Base-by-base conservation (phyloP, 192 early-diverging fungal genomes). In the Helicostylum pulchrum region DNA sequence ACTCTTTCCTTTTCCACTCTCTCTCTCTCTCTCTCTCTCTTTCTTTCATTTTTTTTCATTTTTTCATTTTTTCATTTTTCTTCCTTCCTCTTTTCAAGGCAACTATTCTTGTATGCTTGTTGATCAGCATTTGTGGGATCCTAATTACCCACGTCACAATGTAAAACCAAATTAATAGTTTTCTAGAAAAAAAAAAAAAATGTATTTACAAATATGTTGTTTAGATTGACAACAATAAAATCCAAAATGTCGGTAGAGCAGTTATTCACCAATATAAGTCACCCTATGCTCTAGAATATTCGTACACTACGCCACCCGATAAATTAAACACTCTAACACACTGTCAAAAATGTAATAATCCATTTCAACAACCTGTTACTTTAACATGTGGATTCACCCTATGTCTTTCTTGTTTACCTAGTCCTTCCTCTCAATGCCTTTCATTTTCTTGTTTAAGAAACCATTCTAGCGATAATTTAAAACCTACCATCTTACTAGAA, bases 351-450 rank as follows among this genome's bases (percentile, higher is more conserved):
- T 56, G 54, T 15, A 56, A 34, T 30, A 36, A 39, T 23, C 17
- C 17, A 44, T 59, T 59, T 42, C 19, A 7, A 23, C 39, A 63
- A n/a, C 79, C 79, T 0, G 23, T 71, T 23, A 80, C 79, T 15
- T 61, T 80, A 2, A 71, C 79, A 0, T 80, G 79, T 15, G 79
- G 79, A 23, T 73, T 73, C 21, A 66, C 73, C 4, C 30, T 76
- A 46, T 80, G 79, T 60, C 53, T 61, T 10, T 6, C 34, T 1
- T 73, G 71, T 71, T 60, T 71, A 20, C 73, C 67, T 14, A 54
- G 12, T 2, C 43, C 50, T 23, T 57, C 6, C 6, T 50, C 34
- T 55, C 50, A 55, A 50, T 61, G 46, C 26, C 42, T 26, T 68
- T 51, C 72, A 60, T 57, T 19, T 42, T 26, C 43, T n/a, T 61